Base-by-base conservation (phyloP, 768 basidiomycete genomes). In the Peribolospora baueri region DNA sequence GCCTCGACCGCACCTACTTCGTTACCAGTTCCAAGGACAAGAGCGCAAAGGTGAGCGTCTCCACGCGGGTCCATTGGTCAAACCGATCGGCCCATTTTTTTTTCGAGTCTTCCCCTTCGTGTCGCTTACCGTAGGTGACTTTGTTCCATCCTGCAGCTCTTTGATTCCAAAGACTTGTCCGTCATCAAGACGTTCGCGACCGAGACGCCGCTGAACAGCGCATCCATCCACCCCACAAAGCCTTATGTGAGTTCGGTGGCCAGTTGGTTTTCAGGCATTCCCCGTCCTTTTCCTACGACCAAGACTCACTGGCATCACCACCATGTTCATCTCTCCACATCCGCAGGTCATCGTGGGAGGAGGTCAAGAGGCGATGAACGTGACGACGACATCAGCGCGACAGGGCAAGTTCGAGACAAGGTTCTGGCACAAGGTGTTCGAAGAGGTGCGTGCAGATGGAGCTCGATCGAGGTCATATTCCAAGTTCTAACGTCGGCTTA, bases 381-480 rank as follows among this genome's bases (percentile, higher is more conserved):
- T 97, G 52, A 95, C 93, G 10, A 97, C 87, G 6, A 97, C 91
- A 0, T 87, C 86, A 2, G 64, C 78, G 36, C 78, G 93, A 52
- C 85, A 93, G 67, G 93, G 91, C 25, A 93, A 95, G 69, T 98
- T 98, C 67, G 93, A 97, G 70, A 85, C 87, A 8, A 75, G 88
- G 45, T 95, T 98, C 72, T 97, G 88, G 87, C 91, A 98, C 73
- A 58, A 59, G 38, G 60, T 65, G 5, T 63, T 65, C 43, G 64
- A 65, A 54, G 64, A 65, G 58, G 25, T 86, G 82, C 61, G 74
- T 91, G 43, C 83, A 91, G 62, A 88, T 91, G 68, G 88, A 93
- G 71, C 25, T 25, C 25, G 25, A 25, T 25, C 25, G 91, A 97
- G 67, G 82, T 97, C 50, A 48, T 14, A 14, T 42, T 10, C 7